Base-by-base conservation (phyloP, 2,329 filamentous ascomycete genomes). In the Dothidotthia symphoricarpi region DNA sequence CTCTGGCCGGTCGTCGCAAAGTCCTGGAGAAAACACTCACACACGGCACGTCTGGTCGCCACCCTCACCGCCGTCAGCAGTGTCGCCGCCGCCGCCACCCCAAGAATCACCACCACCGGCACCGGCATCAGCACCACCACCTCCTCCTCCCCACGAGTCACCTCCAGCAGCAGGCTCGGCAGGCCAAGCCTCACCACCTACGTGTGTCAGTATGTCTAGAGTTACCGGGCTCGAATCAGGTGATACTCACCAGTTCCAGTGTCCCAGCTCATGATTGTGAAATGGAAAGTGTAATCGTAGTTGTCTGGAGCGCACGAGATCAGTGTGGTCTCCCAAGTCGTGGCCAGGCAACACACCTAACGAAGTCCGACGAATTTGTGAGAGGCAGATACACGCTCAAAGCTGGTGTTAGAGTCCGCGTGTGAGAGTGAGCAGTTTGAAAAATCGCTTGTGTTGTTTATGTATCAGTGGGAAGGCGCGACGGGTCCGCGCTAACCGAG, bases 41-140 rank as follows among this genome's bases (percentile, higher is more conserved):
- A 63, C 61, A 49, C 67, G 69, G 47, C 71, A 74, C 26, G 57
- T 42, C 10, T 61, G 30, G 24, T 63, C 66, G 19, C 57, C 59
- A 39, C 55, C 60, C 28, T 45, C 43, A 31, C 44, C 56, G 27
- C 39, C 55, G 31, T 16, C 44, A 28, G 22, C 45, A 36, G 36
- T 39, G 34, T 30, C 36, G 13, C 33, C 40, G 13, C 43, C 52
- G 24, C 43, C 53, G 13, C 24, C 50, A 19, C 46, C 53, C 41
- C 54, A 63, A 28, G 39, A 52, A 19, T 44, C 46, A 29, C 28
- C 47, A 32, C 36, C 45, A 30, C 29, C 46, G 27, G 28, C 47
- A 35, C 31, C 46, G 12, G 41, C 41, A 28, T 15, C 34, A 19
- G 14, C 41, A 25, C 39, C 35, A 26, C 19, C 30, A n/a, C n/a